phyloP scores from a whole-genome alignment of 1,284 basidiomycete species.

The Marasmius fiardii region DNA sequence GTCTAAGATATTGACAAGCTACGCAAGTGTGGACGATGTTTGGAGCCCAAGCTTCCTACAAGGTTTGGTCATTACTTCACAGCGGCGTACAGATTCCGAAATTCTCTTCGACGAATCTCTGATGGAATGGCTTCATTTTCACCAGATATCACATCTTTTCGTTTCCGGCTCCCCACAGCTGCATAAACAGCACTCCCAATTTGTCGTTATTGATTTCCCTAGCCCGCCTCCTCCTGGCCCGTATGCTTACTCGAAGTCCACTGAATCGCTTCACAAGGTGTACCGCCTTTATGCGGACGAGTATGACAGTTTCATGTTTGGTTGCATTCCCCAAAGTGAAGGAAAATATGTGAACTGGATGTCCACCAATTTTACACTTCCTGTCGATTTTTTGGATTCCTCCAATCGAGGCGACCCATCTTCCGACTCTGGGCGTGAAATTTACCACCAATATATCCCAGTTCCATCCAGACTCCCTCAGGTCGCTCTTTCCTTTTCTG shows the following conservation, averaged over 20 bases:
- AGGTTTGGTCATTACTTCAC: not conserved
- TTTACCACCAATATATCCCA: conserved; percentile 27
- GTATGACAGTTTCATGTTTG: conserved; percentile 30
- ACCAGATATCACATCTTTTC: not conserved
- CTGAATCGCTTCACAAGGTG: conserved; percentile 19
- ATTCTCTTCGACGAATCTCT: not conserved
- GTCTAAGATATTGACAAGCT: not conserved
- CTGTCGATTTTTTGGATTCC: not conserved
- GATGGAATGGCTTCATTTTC: not conserved
- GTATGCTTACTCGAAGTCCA: not conserved
- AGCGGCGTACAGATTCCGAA: too few relatives aligned
- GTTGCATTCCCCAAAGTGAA: conserved; percentile 20
- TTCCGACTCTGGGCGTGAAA: conserved; percentile 1
- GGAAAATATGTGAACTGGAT: conserved; percentile 24
- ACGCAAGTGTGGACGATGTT: not conserved
- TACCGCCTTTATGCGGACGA: conserved; percentile 30
- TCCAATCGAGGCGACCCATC: not conserved
- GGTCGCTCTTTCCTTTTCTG: conserved; percentile 11
- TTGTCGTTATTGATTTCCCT: not conserved
- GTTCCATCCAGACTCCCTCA: conserved; percentile 26
- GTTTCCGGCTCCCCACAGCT: not conserved
- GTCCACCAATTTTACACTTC: conserved; percentile 27
- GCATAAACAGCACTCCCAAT: not conserved
- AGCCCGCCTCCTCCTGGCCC: not conserved
- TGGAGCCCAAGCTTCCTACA: not conserved